Evolutionary conservation across 2,329 filamentous ascomycete genomes (phyloP).

Genomic region (Dryadomyces quercivorus): DNA sequence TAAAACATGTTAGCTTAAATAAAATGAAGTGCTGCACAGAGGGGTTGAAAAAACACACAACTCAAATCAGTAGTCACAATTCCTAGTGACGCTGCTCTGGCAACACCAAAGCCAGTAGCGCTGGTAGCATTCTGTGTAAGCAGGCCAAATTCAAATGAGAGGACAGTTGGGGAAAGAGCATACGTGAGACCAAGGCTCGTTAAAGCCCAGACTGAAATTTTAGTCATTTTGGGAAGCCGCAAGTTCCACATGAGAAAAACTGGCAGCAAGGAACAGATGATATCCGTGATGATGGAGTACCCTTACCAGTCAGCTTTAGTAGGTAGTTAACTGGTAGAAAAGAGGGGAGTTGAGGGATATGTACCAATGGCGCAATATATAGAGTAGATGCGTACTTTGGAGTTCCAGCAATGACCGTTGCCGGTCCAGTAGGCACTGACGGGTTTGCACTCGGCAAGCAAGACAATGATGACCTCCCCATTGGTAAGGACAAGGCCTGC

Average conservation of each 20-base stretch:
- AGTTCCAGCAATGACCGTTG: constrained; percentile 18
- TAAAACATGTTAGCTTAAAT: background rate
- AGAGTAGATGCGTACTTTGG: constrained; percentile 19
- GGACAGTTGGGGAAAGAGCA: background rate
- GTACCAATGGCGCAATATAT: constrained; percentile 22
- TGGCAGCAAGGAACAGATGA: constrained; percentile 17
- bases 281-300: constrained; percentile 16
- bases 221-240: constrained; percentile 18
- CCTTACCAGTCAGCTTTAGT: constrained; percentile 5
- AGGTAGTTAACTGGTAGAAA: background rate
- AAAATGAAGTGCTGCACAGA: no score
- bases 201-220: constrained; percentile 19
- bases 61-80: constrained; percentile 15
- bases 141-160: background rate
- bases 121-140: constrained; percentile 4
- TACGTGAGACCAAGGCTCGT: constrained; percentile 20
- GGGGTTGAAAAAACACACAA: constrained; percentile 11
- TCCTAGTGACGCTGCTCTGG: constrained; percentile 14
- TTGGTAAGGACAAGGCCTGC: constrained; percentile 20
- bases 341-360: background rate
- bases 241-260: constrained; percentile 22
- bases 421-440: constrained; percentile 20
- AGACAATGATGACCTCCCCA: constrained; percentile 18
- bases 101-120: constrained; percentile 17
- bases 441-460: constrained; percentile 21